These are phyloP conservation scores for Sarocladium kiliense DNA, from an alignment of 2,329 filamentous ascomycete species.

Conservation along the genomic window DNA sequence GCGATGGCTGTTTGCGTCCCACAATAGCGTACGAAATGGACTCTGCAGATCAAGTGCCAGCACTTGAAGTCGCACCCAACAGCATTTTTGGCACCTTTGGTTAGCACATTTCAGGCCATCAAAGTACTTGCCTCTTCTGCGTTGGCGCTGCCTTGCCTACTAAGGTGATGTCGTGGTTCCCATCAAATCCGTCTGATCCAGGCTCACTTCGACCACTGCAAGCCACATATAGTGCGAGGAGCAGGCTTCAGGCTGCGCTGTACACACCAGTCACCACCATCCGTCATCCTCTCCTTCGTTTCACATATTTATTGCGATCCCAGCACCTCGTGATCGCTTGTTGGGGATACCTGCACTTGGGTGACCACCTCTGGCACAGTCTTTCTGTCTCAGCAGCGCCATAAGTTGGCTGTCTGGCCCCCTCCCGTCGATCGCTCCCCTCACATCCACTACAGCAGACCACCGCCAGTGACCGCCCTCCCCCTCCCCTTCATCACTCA, in stretches of 20 bases:
- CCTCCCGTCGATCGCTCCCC: constrained; percentile 6
- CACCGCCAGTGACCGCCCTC: not conserved
- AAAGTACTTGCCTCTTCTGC: too few species aligned
- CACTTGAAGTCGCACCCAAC: not conserved
- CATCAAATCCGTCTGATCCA: too few species aligned
- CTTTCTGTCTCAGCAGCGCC: not conserved
- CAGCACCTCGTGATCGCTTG: not conserved
- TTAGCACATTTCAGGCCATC: too few species aligned
- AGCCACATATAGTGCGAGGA: too few species aligned
- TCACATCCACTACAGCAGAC: not conserved
- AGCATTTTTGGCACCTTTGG: not conserved
- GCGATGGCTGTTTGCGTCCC: constrained; percentile 1
- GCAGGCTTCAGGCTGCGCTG: too few species aligned
- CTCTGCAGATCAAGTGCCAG: not conserved
- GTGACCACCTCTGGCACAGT: not conserved
- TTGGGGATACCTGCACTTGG: not conserved
- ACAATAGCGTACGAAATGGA: not conserved
- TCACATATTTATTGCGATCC: not conserved
- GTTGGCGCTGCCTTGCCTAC: too few species aligned
- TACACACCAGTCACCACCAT: not conserved
- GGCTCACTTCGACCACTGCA: too few species aligned
- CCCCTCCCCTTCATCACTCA: not conserved
- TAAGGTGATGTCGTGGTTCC: too few species aligned
- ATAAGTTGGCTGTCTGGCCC: not conserved
- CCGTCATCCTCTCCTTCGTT: not conserved